Conservation (phyloP, 2,329 filamentous ascomycete genomes). For the Macrophomina phaseolina region DNA sequence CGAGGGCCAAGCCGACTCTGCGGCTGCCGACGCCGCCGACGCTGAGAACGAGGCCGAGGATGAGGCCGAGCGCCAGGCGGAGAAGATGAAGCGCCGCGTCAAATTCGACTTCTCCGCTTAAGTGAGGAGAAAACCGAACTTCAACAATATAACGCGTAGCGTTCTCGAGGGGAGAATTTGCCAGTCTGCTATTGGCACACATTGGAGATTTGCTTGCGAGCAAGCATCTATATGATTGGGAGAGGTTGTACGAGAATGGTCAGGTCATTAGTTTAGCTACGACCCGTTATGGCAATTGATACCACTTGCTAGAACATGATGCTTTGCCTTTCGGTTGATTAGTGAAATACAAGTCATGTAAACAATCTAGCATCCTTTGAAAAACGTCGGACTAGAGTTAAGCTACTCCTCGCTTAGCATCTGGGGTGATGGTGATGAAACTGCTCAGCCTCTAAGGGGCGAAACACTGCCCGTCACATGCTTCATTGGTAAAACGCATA, state of each 20-base stretch:
- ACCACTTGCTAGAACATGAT: not conserved
- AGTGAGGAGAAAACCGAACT: no score
- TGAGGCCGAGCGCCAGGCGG: not conserved
- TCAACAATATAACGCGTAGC: no score
- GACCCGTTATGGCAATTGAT: not conserved
- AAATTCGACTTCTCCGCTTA: not conserved
- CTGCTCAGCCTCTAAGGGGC: not conserved
- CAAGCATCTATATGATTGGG: not conserved
- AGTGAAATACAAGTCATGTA: not conserved
- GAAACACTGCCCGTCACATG: constrained; percentile 3
- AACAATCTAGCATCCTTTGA: not conserved
- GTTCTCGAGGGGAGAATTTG: no score
- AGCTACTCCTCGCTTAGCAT: not conserved
- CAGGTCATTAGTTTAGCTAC: not conserved
- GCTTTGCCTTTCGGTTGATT: not conserved
- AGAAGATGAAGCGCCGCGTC: not conserved
- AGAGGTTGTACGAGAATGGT: not conserved
- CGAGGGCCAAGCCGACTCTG: not conserved
- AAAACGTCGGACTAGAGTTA: not conserved
- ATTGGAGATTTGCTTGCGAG: not conserved
- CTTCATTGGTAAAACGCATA: not conserved
- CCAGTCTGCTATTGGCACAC: not conserved
- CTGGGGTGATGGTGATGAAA: not conserved
- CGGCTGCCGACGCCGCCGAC: constrained; percentile 27
- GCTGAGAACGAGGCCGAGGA: constrained; percentile 15